Percentiles rank a stretch among this genome's conserved stretches.
These are phyloP conservation scores for Wickerhamomyces sydowiorum DNA, from an alignment of 805 yeast genomes.

Conservation along the genomic window DNA sequence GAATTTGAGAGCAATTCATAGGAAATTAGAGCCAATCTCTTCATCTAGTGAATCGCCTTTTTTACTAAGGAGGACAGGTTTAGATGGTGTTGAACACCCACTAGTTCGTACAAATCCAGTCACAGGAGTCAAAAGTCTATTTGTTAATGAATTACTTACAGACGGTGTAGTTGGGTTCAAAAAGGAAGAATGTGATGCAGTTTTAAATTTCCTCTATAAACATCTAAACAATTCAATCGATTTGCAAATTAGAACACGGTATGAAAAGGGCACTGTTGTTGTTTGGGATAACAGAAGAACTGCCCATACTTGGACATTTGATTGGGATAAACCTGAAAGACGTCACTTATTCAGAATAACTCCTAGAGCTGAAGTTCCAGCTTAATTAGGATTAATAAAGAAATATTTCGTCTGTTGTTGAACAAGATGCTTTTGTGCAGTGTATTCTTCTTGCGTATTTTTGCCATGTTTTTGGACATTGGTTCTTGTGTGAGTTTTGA, in stretches of 20 bases:
- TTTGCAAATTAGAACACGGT: slow-evolving; percentile 53
- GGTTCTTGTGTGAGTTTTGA: too few relatives aligned
- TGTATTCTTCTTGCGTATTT: too few relatives aligned
- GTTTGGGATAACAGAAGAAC: slow-evolving; percentile 67
- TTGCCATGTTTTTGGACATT: too few relatives aligned
- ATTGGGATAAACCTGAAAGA: slow-evolving; percentile 52
- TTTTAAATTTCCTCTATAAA: slow-evolving; percentile 46
- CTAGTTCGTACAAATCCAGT: slow-evolving; percentile 61
- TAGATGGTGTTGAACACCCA: slow-evolving; percentile 43
- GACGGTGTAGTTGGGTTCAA: slow-evolving; percentile 61
- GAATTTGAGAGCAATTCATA: slow-evolving; percentile 53
- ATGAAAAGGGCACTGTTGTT: slow-evolving; percentile 59
- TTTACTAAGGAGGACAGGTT: not conserved
- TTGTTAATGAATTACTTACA: slow-evolving; percentile 48
- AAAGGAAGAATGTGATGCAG: slow-evolving; percentile 52
- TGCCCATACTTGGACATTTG: slow-evolving; percentile 56
- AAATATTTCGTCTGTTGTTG: too few relatives aligned
- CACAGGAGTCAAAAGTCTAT: slow-evolving; percentile 48
- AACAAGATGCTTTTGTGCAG: too few relatives aligned
- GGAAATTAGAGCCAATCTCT: slow-evolving; percentile 44
- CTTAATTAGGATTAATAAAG: too few relatives aligned
- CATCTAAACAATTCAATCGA: slow-evolving; percentile 43
- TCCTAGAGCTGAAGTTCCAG: slow-evolving; percentile 58
- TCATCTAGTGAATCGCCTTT: slow-evolving; percentile 47
- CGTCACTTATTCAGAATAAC: slow-evolving; percentile 64